Base-by-base conservation (phyloP, 2,329 filamentous ascomycete genomes). In the Orbilia quercus region DNA sequence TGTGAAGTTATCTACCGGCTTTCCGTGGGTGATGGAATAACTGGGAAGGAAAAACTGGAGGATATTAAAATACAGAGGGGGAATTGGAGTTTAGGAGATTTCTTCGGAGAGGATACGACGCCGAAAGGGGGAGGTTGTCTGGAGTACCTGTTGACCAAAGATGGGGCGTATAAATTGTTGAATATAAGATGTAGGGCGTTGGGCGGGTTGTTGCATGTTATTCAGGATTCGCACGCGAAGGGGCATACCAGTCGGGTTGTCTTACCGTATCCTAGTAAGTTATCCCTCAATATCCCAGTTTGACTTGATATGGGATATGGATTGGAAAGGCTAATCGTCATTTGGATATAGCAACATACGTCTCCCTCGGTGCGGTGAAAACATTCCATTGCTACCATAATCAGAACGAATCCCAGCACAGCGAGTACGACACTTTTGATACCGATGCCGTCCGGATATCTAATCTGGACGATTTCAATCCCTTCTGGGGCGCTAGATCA, bases 161-260 rank as follows among this genome's bases (percentile, higher is more conserved):
- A 28, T 9, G 25, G 31, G 1, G 6, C 2, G 14, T 58, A 44
- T 45, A 28, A n/a, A 7, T 12, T 12, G 7, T 20, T 63, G 31
- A 18, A 63, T 18, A 31, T 63, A 12, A 14, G 38, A 14, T 38
- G 12, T 6, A 16, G 58, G 9, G 58, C 58, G 11, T 34, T 63
- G 22, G 58, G 58, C 2, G 40, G 45, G 34, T 6, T 63, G 18
- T 22, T 63, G 23, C 58, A 63, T 45, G 16, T 63, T 4, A 44
- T 63, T 9, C 58, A 63, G 23, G 58, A 63, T 34, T 53, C 45
- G 11, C 48, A 63, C 22, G 58, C 58, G 34, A 63, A 63, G 36
- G 58, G 58, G 3, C 58, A 63, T 45, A 63, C 58, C 11, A 50
- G 20, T 12, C 12, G 57, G 31, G 11, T 9, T 7, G 44, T 50